Conservation (phyloP, 2,329 filamentous ascomycete genomes). For the Fusarium udum region DNA sequence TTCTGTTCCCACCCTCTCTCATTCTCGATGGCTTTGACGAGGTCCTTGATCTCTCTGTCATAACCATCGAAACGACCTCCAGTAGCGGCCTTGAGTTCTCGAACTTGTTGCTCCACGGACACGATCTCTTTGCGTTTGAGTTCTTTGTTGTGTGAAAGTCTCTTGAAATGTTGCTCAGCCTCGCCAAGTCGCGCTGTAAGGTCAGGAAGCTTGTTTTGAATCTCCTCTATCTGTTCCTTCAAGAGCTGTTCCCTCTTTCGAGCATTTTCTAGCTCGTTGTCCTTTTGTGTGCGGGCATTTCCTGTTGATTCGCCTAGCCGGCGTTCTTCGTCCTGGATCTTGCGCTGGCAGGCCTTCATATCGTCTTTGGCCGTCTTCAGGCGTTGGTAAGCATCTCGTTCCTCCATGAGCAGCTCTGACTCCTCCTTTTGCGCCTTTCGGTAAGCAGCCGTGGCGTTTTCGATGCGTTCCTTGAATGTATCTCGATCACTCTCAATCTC, state of each 20-base stretch:
- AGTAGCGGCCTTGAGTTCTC: constrained; percentile 65
- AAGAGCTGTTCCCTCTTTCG: constrained; percentile 41
- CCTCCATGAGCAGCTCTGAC: constrained; percentile 65
- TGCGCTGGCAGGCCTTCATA: constrained; percentile 55
- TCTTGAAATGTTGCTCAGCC: constrained; percentile 46
- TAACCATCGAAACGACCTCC: constrained; percentile 72
- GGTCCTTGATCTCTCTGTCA: constrained; percentile 66
- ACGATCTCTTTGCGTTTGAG: constrained; percentile 65
- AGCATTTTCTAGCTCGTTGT: constrained; percentile 59
- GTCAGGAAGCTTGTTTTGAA: constrained; percentile 44
- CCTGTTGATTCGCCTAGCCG: constrained; percentile 76
- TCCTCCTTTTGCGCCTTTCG: constrained; percentile 64
- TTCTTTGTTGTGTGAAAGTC: constrained; percentile 46
- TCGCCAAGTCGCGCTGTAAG: constrained; percentile 48
- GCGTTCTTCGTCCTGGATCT: constrained; percentile 64
- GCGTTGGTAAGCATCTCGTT: constrained; percentile 70
- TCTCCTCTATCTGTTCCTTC: constrained; percentile 41
- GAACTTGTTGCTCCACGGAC: constrained; percentile 55
- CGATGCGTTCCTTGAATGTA: constrained; percentile 54
- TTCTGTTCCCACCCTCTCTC: constrained; percentile 74
- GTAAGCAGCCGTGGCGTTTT: constrained; percentile 60
- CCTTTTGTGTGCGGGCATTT: constrained; percentile 71
- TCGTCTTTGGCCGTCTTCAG: constrained; percentile 63
- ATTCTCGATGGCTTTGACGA: constrained; percentile 75
- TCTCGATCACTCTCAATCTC: constrained; percentile 57